Conservation (phyloP, 176 grass and related monocot species). For the Puya raimondii region DNA sequence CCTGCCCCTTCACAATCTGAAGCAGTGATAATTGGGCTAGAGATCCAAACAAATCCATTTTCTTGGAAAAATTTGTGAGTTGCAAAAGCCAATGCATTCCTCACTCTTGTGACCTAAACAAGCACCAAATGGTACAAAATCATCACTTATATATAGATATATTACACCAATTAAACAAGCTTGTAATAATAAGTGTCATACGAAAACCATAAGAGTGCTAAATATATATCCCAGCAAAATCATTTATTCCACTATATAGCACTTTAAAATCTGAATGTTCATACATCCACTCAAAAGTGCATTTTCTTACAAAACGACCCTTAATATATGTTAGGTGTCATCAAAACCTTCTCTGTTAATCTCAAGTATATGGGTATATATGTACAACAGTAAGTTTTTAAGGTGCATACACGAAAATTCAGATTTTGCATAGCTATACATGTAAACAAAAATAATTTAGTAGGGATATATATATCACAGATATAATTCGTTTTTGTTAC, state of each 20-base stretch:
- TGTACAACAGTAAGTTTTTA: too few species aligned
- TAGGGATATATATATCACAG: background rate
- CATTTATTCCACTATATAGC: too few species aligned
- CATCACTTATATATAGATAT: background rate
- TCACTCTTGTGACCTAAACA: slow-evolving; percentile 87
- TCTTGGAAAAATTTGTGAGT: slow-evolving; percentile 99
- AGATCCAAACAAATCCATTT: slow-evolving; percentile 92
- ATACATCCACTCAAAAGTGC: too few species aligned
- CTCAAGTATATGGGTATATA: background rate
- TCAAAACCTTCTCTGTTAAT: too few species aligned
- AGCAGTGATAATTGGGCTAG: slow-evolving; percentile 95
- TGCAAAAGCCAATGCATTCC: slow-evolving; percentile 86
- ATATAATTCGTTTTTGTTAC: too few species aligned
- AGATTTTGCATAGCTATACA: too few species aligned
- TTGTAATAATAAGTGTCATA: slow-evolving; percentile 10
- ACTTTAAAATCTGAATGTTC: too few species aligned
- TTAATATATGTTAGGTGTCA: too few species aligned
- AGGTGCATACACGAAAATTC: too few species aligned
- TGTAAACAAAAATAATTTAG: background rate
- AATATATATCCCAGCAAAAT: too few species aligned
- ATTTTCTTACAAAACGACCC: too few species aligned
- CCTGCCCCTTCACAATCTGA: slow-evolving; percentile 97
- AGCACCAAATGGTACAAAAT: slow-evolving; percentile 18
- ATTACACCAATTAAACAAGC: background rate
- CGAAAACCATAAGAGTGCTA: slow-evolving; percentile 5